Base-by-base conservation (phyloP, 2,329 filamentous ascomycete genomes). In the Diplodia sapinea region DNA sequence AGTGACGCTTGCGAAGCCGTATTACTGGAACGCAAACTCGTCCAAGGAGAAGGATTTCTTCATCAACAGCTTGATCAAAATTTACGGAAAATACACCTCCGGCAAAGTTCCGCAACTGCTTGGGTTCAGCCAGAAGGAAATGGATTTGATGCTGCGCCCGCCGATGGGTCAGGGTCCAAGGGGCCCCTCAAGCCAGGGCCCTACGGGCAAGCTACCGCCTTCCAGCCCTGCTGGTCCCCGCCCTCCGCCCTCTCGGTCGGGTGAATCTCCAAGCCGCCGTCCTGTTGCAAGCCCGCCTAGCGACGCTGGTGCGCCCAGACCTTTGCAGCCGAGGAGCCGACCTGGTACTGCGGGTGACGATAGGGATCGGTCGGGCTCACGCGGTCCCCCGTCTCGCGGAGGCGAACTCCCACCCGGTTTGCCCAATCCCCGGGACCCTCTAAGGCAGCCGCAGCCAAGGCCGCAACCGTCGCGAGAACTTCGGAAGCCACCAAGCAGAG, bases 21-120 rank as follows among this genome's bases (percentile, higher is more conserved):
- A 99, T 80, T 99, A 95, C 79, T 99, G 95, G 95, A 89, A 96
- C 79, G 93, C 95, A 40, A 89, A 93, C 71, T 95, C 92, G 0
- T 87, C 92, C 65, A 97, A 97, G 82, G 95, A 99, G 81, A 98
- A 97, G 84, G 94, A 97, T 77, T 98, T 98, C 81, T 99, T 99
- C 79, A 95, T 99, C 74, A 93, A 92, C 40, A 97, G 94, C 79
- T 81, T 98, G 72, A 88, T 98, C 75, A 99, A 98, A 80, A 97
- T 99, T 71, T 99, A 92, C 78, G 89, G 89, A 73, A 99, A 98
- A 80, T 99, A 98, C 77, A 98, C 95, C 0, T 91, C 92, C 33
- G 94, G 94, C 13, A 91, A 89, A 74, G 80, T 88, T 38, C 95
- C 95, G 2, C 87, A 91, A 68, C 84, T 99, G 63, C 82, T 87